phyloP scores from a whole-genome alignment of 2,329 filamentous ascomycete genomes.

The Fusarium armeniacum region DNA sequence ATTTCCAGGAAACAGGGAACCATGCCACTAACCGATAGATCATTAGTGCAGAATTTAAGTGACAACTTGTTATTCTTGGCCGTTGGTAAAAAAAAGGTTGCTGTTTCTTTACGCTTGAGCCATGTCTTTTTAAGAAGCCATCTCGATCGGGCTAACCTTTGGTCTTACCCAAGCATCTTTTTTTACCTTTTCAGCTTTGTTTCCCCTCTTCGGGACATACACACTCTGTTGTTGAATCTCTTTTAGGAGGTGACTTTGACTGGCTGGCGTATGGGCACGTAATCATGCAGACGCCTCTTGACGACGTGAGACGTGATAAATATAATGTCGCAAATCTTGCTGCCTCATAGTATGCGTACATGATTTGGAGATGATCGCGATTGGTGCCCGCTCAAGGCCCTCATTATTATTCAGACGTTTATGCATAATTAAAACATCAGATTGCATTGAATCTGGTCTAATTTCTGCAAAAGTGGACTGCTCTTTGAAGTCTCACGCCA shows the following conservation, averaged over 20 bases:
- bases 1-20: background rate
- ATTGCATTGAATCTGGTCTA: background rate
- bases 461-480: background rate
- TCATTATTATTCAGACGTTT: background rate
- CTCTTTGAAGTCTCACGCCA: background rate
- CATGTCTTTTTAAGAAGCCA: background rate
- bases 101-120: background rate
- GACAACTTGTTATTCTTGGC: background rate
- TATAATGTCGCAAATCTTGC: background rate
- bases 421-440: background rate
- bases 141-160: background rate
- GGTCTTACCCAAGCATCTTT: background rate
- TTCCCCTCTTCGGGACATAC: background rate
- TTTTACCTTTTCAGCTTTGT: too few species aligned
- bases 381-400: constrained; percentile 9
- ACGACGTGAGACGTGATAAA: background rate
- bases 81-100: background rate
- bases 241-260: too few species aligned
- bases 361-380: background rate
- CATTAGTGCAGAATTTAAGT: background rate
- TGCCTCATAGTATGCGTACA: too few species aligned
- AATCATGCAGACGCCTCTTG: constrained; percentile 8
- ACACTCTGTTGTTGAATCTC: background rate
- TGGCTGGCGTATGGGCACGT: background rate
- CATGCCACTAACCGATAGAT: background rate